Evolutionary conservation across 768 basidiomycete genomes (phyloP).

Genomic region (Leccinum sublutescens): DNA sequence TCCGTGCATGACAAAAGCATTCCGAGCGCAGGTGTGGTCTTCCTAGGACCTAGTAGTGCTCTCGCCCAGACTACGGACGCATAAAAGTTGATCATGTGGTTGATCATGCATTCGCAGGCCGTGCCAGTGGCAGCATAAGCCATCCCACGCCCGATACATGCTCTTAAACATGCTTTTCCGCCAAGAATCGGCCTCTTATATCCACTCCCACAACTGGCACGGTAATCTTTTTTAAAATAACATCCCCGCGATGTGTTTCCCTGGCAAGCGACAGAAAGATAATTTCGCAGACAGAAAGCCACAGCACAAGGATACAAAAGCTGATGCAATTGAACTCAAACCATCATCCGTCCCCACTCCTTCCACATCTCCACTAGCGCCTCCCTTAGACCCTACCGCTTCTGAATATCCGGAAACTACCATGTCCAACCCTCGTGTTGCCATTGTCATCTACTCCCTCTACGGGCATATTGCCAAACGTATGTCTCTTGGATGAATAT

Average conservation of each 20-base stretch:
- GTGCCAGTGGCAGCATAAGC: conserved; percentile 1
- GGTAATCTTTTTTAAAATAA: not conserved
- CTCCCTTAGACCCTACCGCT: not conserved
- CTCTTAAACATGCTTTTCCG: not conserved
- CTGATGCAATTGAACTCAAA: conserved; percentile 1
- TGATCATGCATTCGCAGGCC: conserved; percentile 11
- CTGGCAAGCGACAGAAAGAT: conserved; percentile 36
- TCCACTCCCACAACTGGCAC: conserved; percentile 9
- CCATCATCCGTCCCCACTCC: conserved; percentile 5
- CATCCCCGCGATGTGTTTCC: conserved; percentile 36
- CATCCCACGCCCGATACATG: conserved; percentile 27
- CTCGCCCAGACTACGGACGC: conserved; percentile 4
- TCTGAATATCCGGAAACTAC: not conserved
- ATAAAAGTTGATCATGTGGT: conserved; percentile 21
- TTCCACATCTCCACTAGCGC: conserved; percentile 1
- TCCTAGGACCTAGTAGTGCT: not conserved
- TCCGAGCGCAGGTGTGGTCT: not conserved
- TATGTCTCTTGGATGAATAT: conserved; percentile 24
- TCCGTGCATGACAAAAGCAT: conserved; percentile 14
- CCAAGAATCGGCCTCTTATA: conserved; percentile 1
- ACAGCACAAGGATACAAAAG: conserved; percentile 14
- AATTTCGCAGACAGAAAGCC: conserved; percentile 32
- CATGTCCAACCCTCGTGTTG: conserved; percentile 36
- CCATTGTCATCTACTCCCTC: conserved; percentile 49
- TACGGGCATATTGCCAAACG: conserved; percentile 50